These are phyloP conservation scores for Cystobasidiopsis lactophilus DNA, from an alignment of 768 basidiomycete species.

Conservation along the genomic window DNA sequence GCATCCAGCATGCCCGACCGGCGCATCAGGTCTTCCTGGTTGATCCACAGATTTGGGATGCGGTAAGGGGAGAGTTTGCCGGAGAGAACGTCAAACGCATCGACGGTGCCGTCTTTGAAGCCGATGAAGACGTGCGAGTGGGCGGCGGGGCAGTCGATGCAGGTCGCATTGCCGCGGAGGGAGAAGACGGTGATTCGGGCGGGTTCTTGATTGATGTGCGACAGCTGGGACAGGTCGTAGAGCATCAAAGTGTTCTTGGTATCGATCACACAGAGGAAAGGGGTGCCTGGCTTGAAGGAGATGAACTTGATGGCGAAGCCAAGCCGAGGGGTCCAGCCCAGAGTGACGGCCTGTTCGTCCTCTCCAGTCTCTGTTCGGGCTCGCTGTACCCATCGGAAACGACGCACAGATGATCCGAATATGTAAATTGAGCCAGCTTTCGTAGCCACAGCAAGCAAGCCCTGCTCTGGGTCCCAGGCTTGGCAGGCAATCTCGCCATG, in stretches of 20 bases:
- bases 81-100: slow-evolving; percentile 54
- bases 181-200: neutral
- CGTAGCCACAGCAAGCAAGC: slow-evolving; percentile 34
- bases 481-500: slow-evolving; percentile 24
- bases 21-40: slow-evolving; percentile 41
- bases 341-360: slow-evolving; percentile 39
- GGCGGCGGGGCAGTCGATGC: slow-evolving; percentile 41
- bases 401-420: slow-evolving; percentile 32
- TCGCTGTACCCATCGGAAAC: no score
- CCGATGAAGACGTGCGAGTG: slow-evolving; percentile 49
- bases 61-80: slow-evolving; percentile 42
- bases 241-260: slow-evolving; percentile 21
- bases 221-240: slow-evolving; percentile 14
- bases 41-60: slow-evolving; percentile 53
- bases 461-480: slow-evolving; percentile 26
- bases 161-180: slow-evolving; percentile 26
- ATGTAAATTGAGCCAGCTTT: slow-evolving; percentile 40
- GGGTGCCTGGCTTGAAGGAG: slow-evolving; percentile 36
- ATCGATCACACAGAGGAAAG: slow-evolving; percentile 28
- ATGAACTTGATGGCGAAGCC: slow-evolving; percentile 35
- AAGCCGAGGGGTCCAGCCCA: slow-evolving; percentile 31
- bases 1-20: slow-evolving; percentile 24
- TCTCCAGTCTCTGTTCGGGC: no score
- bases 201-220: neutral
- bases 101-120: slow-evolving; percentile 38